These are phyloP conservation scores for Calonectria pseudoturangicola DNA, from an alignment of 2,329 filamentous ascomycete genomes.

Conservation along the genomic window DNA sequence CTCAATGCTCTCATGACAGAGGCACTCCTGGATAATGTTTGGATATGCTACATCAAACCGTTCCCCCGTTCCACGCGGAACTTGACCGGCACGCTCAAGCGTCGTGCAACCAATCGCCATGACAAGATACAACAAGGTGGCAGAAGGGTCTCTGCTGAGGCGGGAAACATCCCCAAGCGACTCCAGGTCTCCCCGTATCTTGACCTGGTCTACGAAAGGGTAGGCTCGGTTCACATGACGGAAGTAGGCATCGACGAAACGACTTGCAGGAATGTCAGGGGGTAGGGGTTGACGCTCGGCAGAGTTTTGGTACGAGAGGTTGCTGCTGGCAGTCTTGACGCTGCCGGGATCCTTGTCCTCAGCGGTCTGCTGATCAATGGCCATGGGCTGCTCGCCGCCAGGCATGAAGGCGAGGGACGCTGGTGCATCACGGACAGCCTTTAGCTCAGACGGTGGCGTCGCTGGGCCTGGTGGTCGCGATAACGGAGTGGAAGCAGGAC, in stretches of 20 bases:
- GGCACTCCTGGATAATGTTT: conserved; percentile 64
- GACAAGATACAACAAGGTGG: conserved; percentile 64
- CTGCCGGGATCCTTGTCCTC: conserved; percentile 49
- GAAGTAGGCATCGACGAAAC: conserved; percentile 66
- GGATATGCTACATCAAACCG: conserved; percentile 62
- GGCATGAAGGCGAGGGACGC: conserved; percentile 28
- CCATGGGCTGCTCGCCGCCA: conserved; percentile 38
- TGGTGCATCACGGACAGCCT: conserved; percentile 28
- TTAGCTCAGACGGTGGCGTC: conserved; percentile 45
- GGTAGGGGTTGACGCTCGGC: conserved; percentile 49
- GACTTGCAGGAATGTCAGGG: conserved; percentile 54
- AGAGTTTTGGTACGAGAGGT: conserved; percentile 49
- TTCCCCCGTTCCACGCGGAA: conserved; percentile 57
- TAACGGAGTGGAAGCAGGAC: conserved; percentile 38
- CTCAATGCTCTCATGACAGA: conserved; percentile 59
- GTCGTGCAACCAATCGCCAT: conserved; percentile 69
- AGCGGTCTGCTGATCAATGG: conserved; percentile 35
- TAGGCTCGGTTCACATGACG: conserved; percentile 67
- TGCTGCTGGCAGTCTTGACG: conserved; percentile 47
- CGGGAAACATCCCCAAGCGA: conserved; percentile 55
- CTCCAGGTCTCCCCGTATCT: conserved; percentile 60
- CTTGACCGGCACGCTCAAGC: conserved; percentile 64
- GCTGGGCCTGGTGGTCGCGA: conserved; percentile 39
- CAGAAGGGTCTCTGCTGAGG: conserved; percentile 48
- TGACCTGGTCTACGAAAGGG: conserved; percentile 64